Conservation (phyloP, 2,329 filamentous ascomycete species). For the Eurotiales sp. region DNA sequence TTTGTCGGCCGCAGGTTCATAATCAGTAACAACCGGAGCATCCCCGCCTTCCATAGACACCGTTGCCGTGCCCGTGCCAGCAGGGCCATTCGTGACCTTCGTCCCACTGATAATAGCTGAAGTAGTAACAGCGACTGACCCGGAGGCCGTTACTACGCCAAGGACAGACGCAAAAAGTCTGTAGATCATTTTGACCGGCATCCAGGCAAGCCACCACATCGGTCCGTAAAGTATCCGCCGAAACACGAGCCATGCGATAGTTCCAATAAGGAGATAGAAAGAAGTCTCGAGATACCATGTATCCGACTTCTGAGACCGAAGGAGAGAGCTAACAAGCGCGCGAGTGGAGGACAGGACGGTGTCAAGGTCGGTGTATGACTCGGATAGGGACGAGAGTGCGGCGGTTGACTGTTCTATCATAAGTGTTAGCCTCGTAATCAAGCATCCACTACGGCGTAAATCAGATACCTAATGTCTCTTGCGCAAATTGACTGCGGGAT, state of each 20-base stretch:
- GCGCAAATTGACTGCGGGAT: slow-evolving; percentile 80
- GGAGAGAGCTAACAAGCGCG: slow-evolving; percentile 70
- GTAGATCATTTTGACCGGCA: slow-evolving; percentile 69
- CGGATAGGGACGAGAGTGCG: slow-evolving; percentile 73
- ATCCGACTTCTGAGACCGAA: slow-evolving; percentile 89
- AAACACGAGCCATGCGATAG: slow-evolving; percentile 81
- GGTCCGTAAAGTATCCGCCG: slow-evolving; percentile 83
- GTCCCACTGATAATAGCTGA: slow-evolving; percentile 18
- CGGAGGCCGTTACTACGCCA: slow-evolving; percentile 45
- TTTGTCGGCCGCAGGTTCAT: slow-evolving; percentile 20
- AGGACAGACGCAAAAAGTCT: slow-evolving; percentile 56
- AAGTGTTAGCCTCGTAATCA: background rate
- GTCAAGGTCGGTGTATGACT: slow-evolving; percentile 77
- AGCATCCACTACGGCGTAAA: background rate
- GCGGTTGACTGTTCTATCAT: slow-evolving; percentile 66
- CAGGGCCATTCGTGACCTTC: slow-evolving; percentile 17
- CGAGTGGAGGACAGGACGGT: slow-evolving; percentile 70
- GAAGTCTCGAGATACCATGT: slow-evolving; percentile 96
- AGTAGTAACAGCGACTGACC: slow-evolving; percentile 22
- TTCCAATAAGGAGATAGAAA: slow-evolving; percentile 74
- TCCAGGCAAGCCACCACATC: slow-evolving; percentile 80
- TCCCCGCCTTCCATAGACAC: slow-evolving; percentile 2
- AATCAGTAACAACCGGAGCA: slow-evolving; percentile 17
- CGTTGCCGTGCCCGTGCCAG: slow-evolving; percentile 13
- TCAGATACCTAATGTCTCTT: slow-evolving; percentile 65